A percentile compares a stretch with the other conserved stretches of the same genome.
Evolutionary conservation across 2,329 filamentous ascomycete species (phyloP).

Genomic region (Exophiala dermatitidis): DNA sequence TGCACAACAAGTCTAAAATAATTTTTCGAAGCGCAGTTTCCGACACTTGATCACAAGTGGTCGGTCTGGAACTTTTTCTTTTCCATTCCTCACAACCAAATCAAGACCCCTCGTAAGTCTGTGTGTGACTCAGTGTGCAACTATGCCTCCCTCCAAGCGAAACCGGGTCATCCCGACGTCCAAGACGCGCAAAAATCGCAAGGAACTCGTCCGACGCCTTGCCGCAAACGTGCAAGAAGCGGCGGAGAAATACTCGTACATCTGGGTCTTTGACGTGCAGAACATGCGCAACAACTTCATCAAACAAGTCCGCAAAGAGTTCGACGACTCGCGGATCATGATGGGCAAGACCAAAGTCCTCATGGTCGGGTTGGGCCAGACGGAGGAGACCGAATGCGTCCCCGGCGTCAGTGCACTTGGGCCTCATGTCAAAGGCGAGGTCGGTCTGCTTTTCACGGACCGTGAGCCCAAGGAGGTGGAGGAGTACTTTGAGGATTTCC

Average conservation of each 20-base stretch:
- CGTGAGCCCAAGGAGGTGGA: constrained; percentile 60
- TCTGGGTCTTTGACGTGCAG: constrained; percentile 88
- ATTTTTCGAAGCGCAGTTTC: no score
- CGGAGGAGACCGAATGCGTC: constrained; percentile 69
- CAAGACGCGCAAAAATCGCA: constrained; percentile 80
- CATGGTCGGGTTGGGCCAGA: constrained; percentile 82
- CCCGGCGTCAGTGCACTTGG: constrained; percentile 66
- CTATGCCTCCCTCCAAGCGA: constrained; percentile 95
- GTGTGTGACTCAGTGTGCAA: background rate
- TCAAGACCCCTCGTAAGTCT: no score
- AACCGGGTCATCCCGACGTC: constrained; percentile 82
- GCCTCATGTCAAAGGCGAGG: constrained; percentile 66
- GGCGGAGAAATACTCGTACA: constrained; percentile 76
- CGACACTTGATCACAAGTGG: no score
- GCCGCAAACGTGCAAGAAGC: constrained; percentile 82
- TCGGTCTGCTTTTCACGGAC: constrained; percentile 86
- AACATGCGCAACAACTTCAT: constrained; percentile 91
- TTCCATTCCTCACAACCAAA: no score
- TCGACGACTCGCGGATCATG: constrained; percentile 58
- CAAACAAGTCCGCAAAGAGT: constrained; percentile 34
- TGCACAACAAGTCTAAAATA: no score
- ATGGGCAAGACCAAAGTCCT: constrained; percentile 99
- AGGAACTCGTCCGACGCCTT: constrained; percentile 77
- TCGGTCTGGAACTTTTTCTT: no score
- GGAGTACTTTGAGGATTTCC: constrained; percentile 64